phyloP scores from a whole-genome alignment of 768 basidiomycete genomes.

The Boletus rubroflammeus region DNA sequence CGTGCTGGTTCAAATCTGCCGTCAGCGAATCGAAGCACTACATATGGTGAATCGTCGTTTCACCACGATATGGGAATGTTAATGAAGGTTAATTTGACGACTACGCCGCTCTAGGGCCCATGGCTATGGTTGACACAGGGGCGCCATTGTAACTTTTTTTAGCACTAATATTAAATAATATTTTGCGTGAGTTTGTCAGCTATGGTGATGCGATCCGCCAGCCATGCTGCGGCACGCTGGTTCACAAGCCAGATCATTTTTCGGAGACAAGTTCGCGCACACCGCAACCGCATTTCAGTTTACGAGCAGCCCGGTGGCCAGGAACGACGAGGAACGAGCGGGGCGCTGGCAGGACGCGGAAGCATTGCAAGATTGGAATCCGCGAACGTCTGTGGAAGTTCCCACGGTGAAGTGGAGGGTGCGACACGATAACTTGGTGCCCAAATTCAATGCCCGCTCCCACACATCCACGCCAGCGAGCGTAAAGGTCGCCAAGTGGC shows the following conservation, averaged over 20 bases:
- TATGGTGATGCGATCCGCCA: neutral
- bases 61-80: conserved; percentile 17
- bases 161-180: neutral
- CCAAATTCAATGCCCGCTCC: conserved; percentile 40
- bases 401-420: conserved; percentile 32
- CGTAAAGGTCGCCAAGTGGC: conserved; percentile 5
- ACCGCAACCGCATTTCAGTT: no score
- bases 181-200: neutral
- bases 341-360: conserved; percentile 34
- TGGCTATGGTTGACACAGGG: neutral
- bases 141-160: neutral
- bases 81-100: conserved; percentile 18
- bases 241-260: neutral
- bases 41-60: conserved; percentile 15
- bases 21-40: conserved; percentile 12
- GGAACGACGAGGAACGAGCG: no score
- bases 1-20: conserved; percentile 10
- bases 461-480: conserved; percentile 35
- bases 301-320: no score
- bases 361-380: conserved; percentile 32
- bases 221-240: neutral
- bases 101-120: conserved; percentile 15
- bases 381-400: conserved; percentile 29
- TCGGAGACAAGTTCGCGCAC: no score
- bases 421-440: conserved; percentile 39